Evolutionary conservation across 768 basidiomycete genomes (phyloP).

Genomic region (Podaxis sp.): DNA sequence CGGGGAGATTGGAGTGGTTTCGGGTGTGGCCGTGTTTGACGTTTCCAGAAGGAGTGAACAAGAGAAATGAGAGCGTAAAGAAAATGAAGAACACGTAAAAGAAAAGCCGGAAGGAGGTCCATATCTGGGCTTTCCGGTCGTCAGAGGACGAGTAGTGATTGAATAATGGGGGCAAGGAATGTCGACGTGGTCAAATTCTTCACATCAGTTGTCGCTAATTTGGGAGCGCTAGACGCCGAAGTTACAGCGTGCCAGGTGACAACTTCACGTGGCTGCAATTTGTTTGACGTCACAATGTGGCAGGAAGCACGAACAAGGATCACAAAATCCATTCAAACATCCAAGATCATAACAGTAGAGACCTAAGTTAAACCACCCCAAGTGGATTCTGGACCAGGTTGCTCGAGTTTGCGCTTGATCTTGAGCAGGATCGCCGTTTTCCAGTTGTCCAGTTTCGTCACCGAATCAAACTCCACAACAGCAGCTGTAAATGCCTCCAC

Average conservation of each 20-base stretch:
- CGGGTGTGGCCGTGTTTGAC: constrained; percentile 33
- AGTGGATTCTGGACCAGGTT: neutral
- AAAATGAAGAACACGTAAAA: constrained; percentile 55
- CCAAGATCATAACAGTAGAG: neutral
- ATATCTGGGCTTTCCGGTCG: constrained; percentile 22
- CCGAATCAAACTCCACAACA: constrained; percentile 90
- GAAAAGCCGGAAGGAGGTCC: constrained; percentile 41
- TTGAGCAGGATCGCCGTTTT: constrained; percentile 89
- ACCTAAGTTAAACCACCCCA: constrained; percentile 7
- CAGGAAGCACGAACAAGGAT: neutral
- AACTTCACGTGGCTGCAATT: neutral
- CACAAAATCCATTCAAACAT: neutral
- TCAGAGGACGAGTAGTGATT: neutral
- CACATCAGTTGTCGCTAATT: neutral
- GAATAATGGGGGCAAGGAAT: neutral
- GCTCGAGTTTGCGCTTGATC: constrained; percentile 57
- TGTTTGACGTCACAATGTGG: neutral
- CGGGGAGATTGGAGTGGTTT: constrained; percentile 47
- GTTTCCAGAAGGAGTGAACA: constrained; percentile 36
- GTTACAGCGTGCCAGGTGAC: no score
- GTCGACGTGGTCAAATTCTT: constrained; percentile 15
- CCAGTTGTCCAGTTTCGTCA: constrained; percentile 93
- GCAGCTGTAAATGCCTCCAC: constrained; percentile 68
- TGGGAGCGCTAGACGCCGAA: neutral
- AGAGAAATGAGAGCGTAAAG: constrained; percentile 44